Evolutionary conservation across 1,139 yeast species (phyloP).

Genomic region (Kodamaea plutei): DNA sequence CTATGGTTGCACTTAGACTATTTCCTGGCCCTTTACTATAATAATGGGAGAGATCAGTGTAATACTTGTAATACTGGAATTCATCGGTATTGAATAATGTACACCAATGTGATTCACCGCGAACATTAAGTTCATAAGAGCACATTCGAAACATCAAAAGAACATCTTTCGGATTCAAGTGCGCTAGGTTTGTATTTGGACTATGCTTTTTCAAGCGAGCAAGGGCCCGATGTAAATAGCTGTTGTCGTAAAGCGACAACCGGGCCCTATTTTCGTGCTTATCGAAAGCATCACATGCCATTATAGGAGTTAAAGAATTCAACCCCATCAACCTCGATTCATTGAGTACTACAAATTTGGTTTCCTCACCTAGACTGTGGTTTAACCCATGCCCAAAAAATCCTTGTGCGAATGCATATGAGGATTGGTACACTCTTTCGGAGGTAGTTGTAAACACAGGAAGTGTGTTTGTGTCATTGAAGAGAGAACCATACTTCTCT

Average conservation of each 20-base stretch:
- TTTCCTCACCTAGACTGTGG: constrained; percentile 1
- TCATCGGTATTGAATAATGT: constrained; percentile 45
- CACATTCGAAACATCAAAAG: constrained; percentile 40
- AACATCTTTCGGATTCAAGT: constrained; percentile 25
- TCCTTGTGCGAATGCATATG: constrained; percentile 28
- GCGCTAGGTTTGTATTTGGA: constrained; percentile 35
- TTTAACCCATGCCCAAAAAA: constrained; percentile 8
- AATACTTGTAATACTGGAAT: constrained; percentile 46
- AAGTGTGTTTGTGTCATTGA: constrained; percentile 14
- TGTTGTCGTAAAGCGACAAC: constrained; percentile 9
- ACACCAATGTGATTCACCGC: constrained; percentile 44
- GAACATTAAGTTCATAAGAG: constrained; percentile 47
- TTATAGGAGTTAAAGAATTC: constrained; percentile 28
- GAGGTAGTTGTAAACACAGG: constrained; percentile 35
- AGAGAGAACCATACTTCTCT: constrained; percentile 30
- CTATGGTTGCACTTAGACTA: constrained; percentile 20
- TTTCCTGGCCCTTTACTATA: constrained; percentile 22
- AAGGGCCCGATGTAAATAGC: constrained; percentile 28
- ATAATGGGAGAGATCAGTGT: constrained; percentile 39
- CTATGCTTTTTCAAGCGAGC: constrained; percentile 36
- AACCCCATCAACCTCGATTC: constrained; percentile 24
- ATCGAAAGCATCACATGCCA: constrained; percentile 20
- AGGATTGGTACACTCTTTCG: constrained; percentile 27
- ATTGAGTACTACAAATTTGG: constrained; percentile 5
- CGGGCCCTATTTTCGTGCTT: constrained; percentile 10